Conservation (phyloP, 768 basidiomycete genomes). For the Amanita brunnescens region DNA sequence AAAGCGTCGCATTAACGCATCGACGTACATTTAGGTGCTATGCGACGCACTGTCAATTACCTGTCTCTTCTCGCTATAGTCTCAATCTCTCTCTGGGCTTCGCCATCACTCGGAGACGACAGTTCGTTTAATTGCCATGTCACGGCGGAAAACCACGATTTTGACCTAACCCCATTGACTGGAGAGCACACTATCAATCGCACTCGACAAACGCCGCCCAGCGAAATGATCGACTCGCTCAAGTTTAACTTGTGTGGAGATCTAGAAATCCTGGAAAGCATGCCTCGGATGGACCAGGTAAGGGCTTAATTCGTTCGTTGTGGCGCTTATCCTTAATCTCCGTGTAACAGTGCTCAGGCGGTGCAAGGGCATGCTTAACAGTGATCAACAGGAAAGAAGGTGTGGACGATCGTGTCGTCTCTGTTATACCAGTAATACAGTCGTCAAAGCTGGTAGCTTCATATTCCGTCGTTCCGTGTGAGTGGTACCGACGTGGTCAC, state of each 20-base stretch:
- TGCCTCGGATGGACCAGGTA: slow-evolving; percentile 62
- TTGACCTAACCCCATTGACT: slow-evolving; percentile 50
- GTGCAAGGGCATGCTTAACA: slow-evolving; percentile 69
- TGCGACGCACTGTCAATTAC: neutral
- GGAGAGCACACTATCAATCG: slow-evolving; percentile 43
- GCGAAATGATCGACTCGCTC: slow-evolving; percentile 47
- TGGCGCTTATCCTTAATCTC: slow-evolving; percentile 7
- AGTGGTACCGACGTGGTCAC: slow-evolving; percentile 22
- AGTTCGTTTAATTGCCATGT: slow-evolving; percentile 47
- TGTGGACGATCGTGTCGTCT: slow-evolving; percentile 49
- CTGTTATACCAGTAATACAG: slow-evolving; percentile 70
- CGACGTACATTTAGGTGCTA: neutral
- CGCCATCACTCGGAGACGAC: slow-evolving; percentile 25
- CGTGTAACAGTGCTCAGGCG: slow-evolving; percentile 47
- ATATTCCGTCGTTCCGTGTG: slow-evolving; percentile 23
- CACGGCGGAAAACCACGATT: slow-evolving; percentile 33
- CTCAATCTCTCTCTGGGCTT: slow-evolving; percentile 11
- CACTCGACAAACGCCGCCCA: slow-evolving; percentile 55
- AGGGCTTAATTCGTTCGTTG: slow-evolving; percentile 14
- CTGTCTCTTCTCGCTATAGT: slow-evolving; percentile 9
- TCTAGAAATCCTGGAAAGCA: slow-evolving; percentile 34
- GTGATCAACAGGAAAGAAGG: slow-evolving; percentile 52
- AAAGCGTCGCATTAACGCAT: neutral
- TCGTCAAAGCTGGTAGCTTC: slow-evolving; percentile 24
- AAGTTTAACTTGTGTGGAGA: slow-evolving; percentile 64